Evolutionary conservation across 208 protist species (phyloP), one percentile per base, ranked within the genome.

Genomic region (Acanthamoeba castellanii): DNA sequence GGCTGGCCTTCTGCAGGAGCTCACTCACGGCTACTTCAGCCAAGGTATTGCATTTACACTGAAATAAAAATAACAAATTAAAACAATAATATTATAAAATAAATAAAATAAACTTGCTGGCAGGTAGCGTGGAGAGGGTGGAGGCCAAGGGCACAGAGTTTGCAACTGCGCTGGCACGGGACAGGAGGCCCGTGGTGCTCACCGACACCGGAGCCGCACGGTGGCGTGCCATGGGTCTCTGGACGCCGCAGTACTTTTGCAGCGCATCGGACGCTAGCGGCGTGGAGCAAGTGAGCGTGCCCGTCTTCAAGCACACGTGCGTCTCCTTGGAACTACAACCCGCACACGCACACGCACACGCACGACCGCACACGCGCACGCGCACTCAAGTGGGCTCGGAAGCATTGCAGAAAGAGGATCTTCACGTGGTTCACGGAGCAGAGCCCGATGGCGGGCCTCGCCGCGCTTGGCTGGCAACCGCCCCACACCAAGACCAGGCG

Each of bases 391-490:
- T 42, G 37, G 37, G 2, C 2, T 42, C 37, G 37, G 37, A 42
- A 1, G 37, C 37, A 42, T 42, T n/a, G n/a, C 32, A 82, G 74
- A 14, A 42, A 37, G 8, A 11, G 42, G 34, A 50, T 82, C 32
- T 82, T 82, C 42, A 82, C 74, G 42, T 82, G 74, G 74, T 82
- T 50, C 74, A 55, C 74, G 8, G 74, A 82, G 34, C 30, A 82
- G 13, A 50, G 18, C 8, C 74, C 74, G 3, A 37, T 82, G 32
- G 74, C 74, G 27, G 2, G 25, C 18, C 32, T 82, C 8, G 20
- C 27, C 8, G 74, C 9, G 27, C 27, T 82, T 14, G 34, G 42
- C 30, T 82, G 74, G 74, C 74, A 50, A 27, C 74, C 74, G 30
- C 74, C 74, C 14, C 74, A 82, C 74, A 27, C 74, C 9, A 82